A percentile compares a stretch with the other conserved stretches of the same genome.
Evolutionary conservation across 495 filamentous ascomycete species (phyloP).

Genomic region (Trichoderma virens): DNA sequence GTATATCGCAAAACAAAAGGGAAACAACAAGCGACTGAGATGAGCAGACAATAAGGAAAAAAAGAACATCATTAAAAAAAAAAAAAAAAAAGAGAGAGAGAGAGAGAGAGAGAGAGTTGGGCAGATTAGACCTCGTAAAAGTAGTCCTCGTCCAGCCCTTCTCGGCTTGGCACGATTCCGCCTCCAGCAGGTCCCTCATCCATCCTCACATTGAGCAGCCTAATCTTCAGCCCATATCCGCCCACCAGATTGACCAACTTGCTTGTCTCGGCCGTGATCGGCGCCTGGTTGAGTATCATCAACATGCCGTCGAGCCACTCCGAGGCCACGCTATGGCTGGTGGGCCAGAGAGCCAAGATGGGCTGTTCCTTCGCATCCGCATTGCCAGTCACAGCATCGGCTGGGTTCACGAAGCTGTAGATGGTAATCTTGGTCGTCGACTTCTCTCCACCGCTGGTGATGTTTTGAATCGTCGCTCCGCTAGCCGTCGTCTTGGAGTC

Average conservation of each 20-base stretch:
- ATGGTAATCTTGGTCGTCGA: conserved; percentile 86
- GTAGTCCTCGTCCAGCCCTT: conserved; percentile 60
- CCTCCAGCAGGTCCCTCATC: conserved; percentile 50
- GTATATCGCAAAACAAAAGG: neutral
- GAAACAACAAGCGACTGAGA: neutral
- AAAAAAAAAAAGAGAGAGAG: neutral
- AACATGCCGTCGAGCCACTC: conserved; percentile 96
- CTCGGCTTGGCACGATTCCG: conserved; percentile 50
- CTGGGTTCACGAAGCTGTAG: conserved; percentile 54
- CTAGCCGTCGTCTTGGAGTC: conserved; percentile 32
- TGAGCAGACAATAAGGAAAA: neutral
- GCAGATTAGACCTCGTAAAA: conserved; percentile 52
- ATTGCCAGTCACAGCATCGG: conserved; percentile 21
- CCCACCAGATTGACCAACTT: conserved; percentile 77
- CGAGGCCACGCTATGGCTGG: conserved; percentile 73
- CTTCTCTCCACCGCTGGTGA: conserved; percentile 20
- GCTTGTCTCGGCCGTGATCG: conserved; percentile 92
- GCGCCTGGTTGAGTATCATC: conserved; percentile 90
- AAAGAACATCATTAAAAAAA: neutral
- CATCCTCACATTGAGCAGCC: conserved; percentile 84
- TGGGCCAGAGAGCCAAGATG: conserved; percentile 74
- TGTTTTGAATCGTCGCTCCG: conserved; percentile 26
- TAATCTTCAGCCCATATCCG: conserved; percentile 88
- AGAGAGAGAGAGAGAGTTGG: neutral
- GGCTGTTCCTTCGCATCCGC: conserved; percentile 42